Evolutionary conservation across 2,329 filamentous ascomycete genomes (phyloP), one percentile per base, ranked within the genome.

Genomic region (Fusarium nodosum): DNA sequence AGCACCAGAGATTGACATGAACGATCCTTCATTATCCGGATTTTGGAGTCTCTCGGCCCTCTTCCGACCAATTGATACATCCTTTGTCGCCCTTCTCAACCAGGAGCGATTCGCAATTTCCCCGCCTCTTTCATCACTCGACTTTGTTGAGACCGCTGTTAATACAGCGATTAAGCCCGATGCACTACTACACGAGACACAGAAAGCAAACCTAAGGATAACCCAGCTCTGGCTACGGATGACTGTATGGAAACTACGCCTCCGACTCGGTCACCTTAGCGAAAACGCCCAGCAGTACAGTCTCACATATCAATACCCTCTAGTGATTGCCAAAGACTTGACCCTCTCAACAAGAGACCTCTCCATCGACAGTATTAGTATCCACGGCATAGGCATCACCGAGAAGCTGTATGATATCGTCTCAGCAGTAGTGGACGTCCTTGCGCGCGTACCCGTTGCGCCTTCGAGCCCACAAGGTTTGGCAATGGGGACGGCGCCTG

Each of bases 401-500:
- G 82, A 84, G 58, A 84, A 84, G 63, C 65, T 84, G 0, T 84
- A 82, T 41, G 82, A 84, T 36, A 77, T 84, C 28, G 81, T 81
- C 0, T 83, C 80, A 1, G 79, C 81, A 0, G 79, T 83, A 2
- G 78, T 82, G 2, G 82, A 84, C 47, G 82, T 84, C 3, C 69
- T 84, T 1, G 81, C 82, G 0, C 77, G 81, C 1, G 77, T 84
- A 0, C 82, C 82, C 1, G 72, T 77, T 6, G 66, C 68, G n/a
- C 72, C 74, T 1, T 66, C 72, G 28, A 77, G 64, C 15, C 73
- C 68, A 11, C 76, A 74, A 33, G 69, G 68, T 1, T 45, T 73
- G 0, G 69, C 67, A 0, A 71, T 75, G 47, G 73, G 74, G 2
- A 75, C 71, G 1, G 74, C 74, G 0, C 78, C 79, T 0, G 77